phyloP scores from a whole-genome alignment of 768 basidiomycete genomes.

The Boletus reticulatus region DNA sequence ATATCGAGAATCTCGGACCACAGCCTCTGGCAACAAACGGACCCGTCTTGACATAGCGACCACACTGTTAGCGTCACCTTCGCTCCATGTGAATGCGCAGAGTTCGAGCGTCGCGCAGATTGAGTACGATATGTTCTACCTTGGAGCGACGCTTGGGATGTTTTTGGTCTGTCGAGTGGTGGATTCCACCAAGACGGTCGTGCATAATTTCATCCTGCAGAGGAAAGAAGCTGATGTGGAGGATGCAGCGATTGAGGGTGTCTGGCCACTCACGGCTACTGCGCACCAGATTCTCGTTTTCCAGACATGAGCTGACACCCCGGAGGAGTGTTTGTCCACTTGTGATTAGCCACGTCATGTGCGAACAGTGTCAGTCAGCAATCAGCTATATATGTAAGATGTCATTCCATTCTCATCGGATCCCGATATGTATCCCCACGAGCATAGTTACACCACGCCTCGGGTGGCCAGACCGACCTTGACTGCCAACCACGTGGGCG shows the following conservation, averaged over 20 bases:
- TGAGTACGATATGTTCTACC: slow-evolving; percentile 31
- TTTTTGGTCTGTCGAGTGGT: slow-evolving; percentile 25
- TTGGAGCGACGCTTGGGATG: slow-evolving; percentile 27
- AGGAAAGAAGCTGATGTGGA: slow-evolving; percentile 29
- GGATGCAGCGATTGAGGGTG: slow-evolving; percentile 25
- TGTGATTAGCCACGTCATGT: background rate
- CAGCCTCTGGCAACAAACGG: slow-evolving; percentile 19
- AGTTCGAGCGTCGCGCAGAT: slow-evolving; percentile 9
- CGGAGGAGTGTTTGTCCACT: too few relatives aligned
- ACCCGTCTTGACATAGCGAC: slow-evolving; percentile 28
- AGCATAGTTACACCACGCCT: too few relatives aligned
- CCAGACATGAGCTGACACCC: slow-evolving; percentile 6
- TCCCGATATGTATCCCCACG: too few relatives aligned
- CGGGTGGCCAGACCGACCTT: background rate
- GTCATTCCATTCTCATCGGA: background rate
- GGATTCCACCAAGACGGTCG: slow-evolving; percentile 16
- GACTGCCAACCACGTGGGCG: background rate
- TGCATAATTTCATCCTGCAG: slow-evolving; percentile 31
- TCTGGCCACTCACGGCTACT: slow-evolving; percentile 30
- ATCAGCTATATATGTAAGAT: background rate
- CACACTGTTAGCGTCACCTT: slow-evolving; percentile 24
- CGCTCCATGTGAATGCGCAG: slow-evolving; percentile 19
- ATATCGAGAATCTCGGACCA: background rate
- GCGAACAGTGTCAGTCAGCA: background rate
- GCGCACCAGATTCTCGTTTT: slow-evolving; percentile 35